These are phyloP conservation scores for Yarrowia osloensis DNA, from an alignment of 805 yeast genomes.

Conservation along the genomic window DNA sequence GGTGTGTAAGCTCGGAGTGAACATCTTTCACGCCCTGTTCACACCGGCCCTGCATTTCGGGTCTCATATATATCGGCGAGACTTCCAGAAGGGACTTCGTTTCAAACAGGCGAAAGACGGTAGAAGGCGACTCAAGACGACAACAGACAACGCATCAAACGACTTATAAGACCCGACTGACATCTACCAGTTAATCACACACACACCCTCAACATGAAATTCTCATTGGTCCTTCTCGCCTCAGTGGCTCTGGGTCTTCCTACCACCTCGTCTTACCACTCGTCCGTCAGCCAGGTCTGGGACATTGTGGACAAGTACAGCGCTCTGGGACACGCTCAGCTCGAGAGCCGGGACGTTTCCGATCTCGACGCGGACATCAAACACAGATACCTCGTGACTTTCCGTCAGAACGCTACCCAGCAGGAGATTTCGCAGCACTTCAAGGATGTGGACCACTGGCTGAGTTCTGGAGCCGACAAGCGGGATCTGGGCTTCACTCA, in stretches of 20 bases:
- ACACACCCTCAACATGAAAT: background rate
- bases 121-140: too few relatives aligned
- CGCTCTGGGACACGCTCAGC: background rate
- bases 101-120: too few relatives aligned
- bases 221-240: background rate
- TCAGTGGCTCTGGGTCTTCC: background rate
- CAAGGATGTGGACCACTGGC: background rate
- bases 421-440: slow-evolving; percentile 17
- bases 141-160: too few relatives aligned
- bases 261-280: background rate
- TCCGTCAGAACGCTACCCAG: background rate
- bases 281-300: background rate
- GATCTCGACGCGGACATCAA: background rate
- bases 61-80: slow-evolving; percentile 6
- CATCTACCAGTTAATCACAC: background rate
- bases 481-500: background rate
- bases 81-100: background rate
- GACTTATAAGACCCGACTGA: background rate
- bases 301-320: slow-evolving; percentile 4
- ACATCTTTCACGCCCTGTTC: background rate
- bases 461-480: background rate
- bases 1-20: background rate
- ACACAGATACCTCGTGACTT: slow-evolving; percentile 4
- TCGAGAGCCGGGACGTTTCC: background rate
- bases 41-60: background rate